phyloP scores from a whole-genome alignment of 192 early-diverging fungal species.

The Podila epigama region DNA sequence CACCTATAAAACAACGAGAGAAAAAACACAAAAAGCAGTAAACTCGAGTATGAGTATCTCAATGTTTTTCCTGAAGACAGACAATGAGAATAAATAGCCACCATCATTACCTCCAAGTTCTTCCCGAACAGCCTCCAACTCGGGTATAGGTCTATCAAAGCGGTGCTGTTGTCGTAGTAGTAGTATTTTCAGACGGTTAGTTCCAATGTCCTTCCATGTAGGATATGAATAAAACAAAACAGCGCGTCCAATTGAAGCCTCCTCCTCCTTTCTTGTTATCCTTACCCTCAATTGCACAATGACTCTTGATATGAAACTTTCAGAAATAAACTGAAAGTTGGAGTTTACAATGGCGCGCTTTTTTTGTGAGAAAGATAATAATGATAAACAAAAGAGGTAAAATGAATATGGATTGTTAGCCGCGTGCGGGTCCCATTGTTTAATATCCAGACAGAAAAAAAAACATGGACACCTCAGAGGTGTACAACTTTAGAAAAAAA shows the following conservation, averaged over 20 bases:
- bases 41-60: background rate
- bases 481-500: background rate
- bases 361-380: background rate
- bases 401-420: no score
- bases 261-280: no score
- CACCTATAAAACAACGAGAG: background rate
- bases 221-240: background rate
- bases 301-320: conserved; percentile 48
- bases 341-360: conserved; percentile 41
- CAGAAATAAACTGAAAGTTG: conserved; percentile 50
- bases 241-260: no score
- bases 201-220: no score
- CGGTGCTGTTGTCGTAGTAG: conserved; percentile 61
- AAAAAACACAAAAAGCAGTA: background rate
- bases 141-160: conserved; percentile 84
- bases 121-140: conserved; percentile 68
- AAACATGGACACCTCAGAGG: background rate
- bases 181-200: no score
- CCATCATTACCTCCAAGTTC: conserved; percentile 61
- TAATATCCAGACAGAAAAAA: background rate
- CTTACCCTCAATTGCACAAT: conserved; percentile 39
- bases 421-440: background rate
- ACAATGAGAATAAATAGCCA: no score
- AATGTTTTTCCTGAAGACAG: no score
- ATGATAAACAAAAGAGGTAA: background rate